Evolutionary conservation across 192 early-diverging fungal species (phyloP), one percentile per base, ranked within the genome.

Genomic region (Cetraspora pellucida): DNA sequence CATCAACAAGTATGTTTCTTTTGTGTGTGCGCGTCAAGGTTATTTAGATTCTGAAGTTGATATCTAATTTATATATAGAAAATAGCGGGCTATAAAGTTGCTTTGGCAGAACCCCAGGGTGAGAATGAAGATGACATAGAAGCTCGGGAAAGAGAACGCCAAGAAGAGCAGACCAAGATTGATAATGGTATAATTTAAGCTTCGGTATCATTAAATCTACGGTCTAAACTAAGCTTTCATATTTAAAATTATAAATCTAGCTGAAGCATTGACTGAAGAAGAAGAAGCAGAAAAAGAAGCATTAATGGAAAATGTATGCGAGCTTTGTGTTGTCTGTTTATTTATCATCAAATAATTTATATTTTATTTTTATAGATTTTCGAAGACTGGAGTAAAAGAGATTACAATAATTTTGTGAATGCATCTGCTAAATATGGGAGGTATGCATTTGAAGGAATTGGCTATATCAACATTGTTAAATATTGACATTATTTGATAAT

Each of bases 251-350:
- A 14, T 31, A 0, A 1, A 57, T 21, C 2, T 80, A 80, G 94
- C 97, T 7, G 94, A 94, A 82, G 92, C 93, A 13, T 85, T 97
- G 49, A 95, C 96, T 7, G 96, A 97, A 55, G 91, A 91, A n/a
- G 96, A 98, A 79, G 59, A 86, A 30, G 85, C 86, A 10, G 95
- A 95, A 66, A 95, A 93, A 77, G 94, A 93, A 74, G 72, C 60
- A 21, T 60, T 82, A 25, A 47, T 79, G 71, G 72, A 77, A 27
- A 31, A 77, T 52, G 82, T 83, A 67, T 49, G 72, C 49, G 44
- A 6, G 30, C 10, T 2, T 3, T 37, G 19, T 71, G 25, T n/a
- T 63, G 9, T 7, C 74, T 28, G 14, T 71, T 17, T 65, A 27
- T 54, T 16, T 28, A 11, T 8, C 21, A 47, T 2, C 23, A 28